Conservation (phyloP, 768 basidiomycete species). For the Rubroboletus satanas region DNA sequence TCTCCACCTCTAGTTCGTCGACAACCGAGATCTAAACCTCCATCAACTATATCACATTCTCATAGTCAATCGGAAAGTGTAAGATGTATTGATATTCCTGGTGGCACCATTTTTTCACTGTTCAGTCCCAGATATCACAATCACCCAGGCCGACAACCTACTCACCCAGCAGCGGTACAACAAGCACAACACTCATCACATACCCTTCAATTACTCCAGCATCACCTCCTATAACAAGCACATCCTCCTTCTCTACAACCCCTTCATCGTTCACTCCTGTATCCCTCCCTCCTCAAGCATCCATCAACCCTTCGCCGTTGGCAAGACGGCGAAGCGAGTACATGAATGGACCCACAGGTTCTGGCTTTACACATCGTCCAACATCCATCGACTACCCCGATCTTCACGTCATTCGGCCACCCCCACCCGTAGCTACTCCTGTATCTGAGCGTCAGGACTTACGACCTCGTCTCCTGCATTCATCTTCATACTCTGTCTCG, state of each 20-base stretch:
- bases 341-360: constrained; percentile 68
- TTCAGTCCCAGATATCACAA: constrained; percentile 33
- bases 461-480: constrained; percentile 48
- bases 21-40: constrained; percentile 40
- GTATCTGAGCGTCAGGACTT: constrained; percentile 73
- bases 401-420: constrained; percentile 67
- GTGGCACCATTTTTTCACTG: constrained; percentile 11
- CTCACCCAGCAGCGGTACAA: constrained; percentile 37
- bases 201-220: constrained; percentile 47
- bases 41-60: constrained; percentile 43
- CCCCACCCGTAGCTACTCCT: constrained; percentile 72
- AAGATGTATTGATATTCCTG: constrained; percentile 14
- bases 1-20: constrained; percentile 31
- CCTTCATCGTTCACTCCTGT: constrained; percentile 37
- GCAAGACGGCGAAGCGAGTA: constrained; percentile 74
- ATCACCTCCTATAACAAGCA: constrained; percentile 34
- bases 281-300: constrained; percentile 78
- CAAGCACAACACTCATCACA: constrained; percentile 43
- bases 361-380: constrained; percentile 42
- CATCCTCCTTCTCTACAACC: constrained; percentile 40
- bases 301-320: constrained; percentile 74
- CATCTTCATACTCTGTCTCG: constrained; percentile 35
- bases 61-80: constrained; percentile 52
- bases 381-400: constrained; percentile 77
- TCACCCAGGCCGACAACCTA: constrained; percentile 33